These are phyloP conservation scores for Melaleuca alternifolia DNA, from an alignment of 345 rosid genomes.

Conservation along the genomic window DNA sequence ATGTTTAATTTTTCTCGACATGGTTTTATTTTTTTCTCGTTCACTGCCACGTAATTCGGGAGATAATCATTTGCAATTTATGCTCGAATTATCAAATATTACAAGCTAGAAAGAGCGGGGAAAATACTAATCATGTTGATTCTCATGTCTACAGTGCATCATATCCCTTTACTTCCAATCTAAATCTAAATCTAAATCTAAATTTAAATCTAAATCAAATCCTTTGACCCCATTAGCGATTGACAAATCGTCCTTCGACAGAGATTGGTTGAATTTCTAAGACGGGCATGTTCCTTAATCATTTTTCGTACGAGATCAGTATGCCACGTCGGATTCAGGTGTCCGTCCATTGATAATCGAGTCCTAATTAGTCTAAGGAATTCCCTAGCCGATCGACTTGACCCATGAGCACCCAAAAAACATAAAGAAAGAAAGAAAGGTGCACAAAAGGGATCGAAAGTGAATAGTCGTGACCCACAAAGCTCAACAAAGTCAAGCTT, in stretches of 20 bases:
- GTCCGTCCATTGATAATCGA: constrained; percentile 10
- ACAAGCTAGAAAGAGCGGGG: neutral
- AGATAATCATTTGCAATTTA: neutral
- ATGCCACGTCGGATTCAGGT: constrained; percentile 17
- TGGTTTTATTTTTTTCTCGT: neutral
- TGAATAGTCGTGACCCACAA: constrained; percentile 11
- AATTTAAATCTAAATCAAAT: neutral
- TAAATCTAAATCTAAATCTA: neutral
- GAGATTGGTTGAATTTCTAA: constrained; percentile 8
- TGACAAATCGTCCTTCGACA: neutral
- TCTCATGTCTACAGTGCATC: neutral
- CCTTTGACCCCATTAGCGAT: constrained; percentile 3
- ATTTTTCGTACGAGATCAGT: neutral
- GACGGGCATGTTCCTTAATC: neutral
- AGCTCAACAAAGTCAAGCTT: neutral
- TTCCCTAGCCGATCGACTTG: neutral
- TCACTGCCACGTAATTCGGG: neutral
- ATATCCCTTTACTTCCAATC: neutral
- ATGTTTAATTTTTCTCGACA: neutral
- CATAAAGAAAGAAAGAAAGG: neutral
- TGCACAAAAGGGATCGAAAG: neutral
- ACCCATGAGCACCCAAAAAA: neutral
- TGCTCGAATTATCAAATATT: neutral
- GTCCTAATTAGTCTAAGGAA: neutral
- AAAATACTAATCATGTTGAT: neutral